Evolutionary conservation across 108 stramenopile species (phyloP), one percentile per base, ranked within the genome.

Genomic region (Asterionellopsis glacialis): DNA sequence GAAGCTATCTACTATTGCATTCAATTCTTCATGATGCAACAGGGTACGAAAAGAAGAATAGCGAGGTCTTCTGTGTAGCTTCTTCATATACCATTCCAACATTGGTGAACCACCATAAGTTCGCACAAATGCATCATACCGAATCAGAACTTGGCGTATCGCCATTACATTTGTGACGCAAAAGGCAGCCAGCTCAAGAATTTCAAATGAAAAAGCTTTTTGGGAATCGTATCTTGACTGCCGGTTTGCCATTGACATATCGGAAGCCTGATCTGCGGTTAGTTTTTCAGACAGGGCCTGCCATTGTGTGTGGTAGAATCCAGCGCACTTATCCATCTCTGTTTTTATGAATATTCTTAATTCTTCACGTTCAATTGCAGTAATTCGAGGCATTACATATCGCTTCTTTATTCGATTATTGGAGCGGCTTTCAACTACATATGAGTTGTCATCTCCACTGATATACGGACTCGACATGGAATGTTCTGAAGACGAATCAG

Each of bases 171-270:
- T 90, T 11, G 75, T 75, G 47, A 68, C 68, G 45, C 82, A 73
- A 73, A 83, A 86, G 4, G 81, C 83, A 49, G 75, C 62, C 4
- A 86, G 47, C 61, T 90, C 88, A 0, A 90, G 73, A 22, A 90
- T 61, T 59, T 86, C 81, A 0, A 55, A 39, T 23, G 69, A 78
- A 11, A 80, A 27, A 21, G 54, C 7, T 48, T 61, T 41, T 26
- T 27, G 16, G 24, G 1, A 50, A 47, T 49, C 11, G 13, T 62
- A 43, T 49, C 11, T 14, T 6, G 12, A 28, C 23, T 49, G 43
- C 1, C 45, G 18, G 4, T 59, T 25, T 49, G 22, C 33, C 33
- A 33, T 33, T 33, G 33, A 33, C 33, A 33, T 33, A 14, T 48
- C 16, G 4, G n/a, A 11, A 11, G 27, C 11, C 18, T 49, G 38